A percentile compares a stretch with the other conserved stretches of the same genome.
Conservation (phyloP, 257 asterid genomes). For the Penstemon newberryi region DNA sequence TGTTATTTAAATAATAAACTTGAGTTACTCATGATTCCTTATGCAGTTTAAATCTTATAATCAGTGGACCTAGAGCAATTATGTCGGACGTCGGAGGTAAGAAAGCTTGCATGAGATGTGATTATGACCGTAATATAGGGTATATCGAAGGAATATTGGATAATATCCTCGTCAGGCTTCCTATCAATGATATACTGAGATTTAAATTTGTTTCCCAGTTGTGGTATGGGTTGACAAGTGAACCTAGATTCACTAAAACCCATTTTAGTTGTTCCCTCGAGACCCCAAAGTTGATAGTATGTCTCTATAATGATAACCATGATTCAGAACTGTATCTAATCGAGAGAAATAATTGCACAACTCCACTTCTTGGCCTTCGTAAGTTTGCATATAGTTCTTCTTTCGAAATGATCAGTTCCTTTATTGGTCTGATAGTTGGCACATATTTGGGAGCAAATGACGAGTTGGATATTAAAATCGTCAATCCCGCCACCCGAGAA, state of each 20-base stretch:
- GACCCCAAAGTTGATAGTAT: neutral
- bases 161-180: no score
- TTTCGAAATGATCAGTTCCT: slow-evolving; percentile 11
- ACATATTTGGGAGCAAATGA: neutral
- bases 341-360: slow-evolving; percentile 7
- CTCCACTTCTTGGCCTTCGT: slow-evolving; percentile 13
- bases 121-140: neutral
- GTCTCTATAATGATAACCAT: neutral
- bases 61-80: neutral
- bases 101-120: no score
- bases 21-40: neutral
- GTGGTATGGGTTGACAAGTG: neutral
- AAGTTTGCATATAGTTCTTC: neutral
- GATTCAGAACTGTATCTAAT: slow-evolving; percentile 1
- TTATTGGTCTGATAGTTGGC: slow-evolving; percentile 20
- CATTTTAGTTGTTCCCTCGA: slow-evolving; percentile 4
- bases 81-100: no score
- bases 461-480: slow-evolving; percentile 6
- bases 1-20: neutral
- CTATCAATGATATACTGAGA: no score
- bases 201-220: no score
- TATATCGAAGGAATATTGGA: no score
- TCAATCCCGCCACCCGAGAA: slow-evolving; percentile 27
- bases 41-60: neutral
- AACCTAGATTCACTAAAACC: slow-evolving; percentile 9